phyloP scores from a whole-genome alignment of 257 asterid genomes.

The Fraxinus pennsylvanica region DNA sequence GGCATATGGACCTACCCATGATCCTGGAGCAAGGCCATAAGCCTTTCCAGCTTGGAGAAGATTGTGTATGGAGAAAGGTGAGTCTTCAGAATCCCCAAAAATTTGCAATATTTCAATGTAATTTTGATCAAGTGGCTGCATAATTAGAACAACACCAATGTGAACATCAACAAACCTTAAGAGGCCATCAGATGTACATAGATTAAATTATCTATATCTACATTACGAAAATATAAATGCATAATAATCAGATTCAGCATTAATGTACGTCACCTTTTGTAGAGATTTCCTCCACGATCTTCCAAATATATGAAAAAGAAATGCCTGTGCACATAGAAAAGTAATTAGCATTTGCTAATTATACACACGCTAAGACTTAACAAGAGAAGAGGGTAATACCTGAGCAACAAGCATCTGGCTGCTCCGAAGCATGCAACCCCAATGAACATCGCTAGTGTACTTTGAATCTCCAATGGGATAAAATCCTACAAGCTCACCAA shows the following conservation, averaged over 20 bases:
- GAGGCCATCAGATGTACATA: slow-evolving; percentile 3
- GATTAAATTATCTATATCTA: neutral
- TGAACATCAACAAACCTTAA: slow-evolving; percentile 5
- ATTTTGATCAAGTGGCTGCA: slow-evolving; percentile 69
- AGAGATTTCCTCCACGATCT: slow-evolving; percentile 89
- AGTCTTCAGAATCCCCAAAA: slow-evolving; percentile 79
- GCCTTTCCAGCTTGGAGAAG: slow-evolving; percentile 89
- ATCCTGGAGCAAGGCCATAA: slow-evolving; percentile 90
- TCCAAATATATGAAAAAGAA: slow-evolving; percentile 75
- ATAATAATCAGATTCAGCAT: neutral
- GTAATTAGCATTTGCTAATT: slow-evolving; percentile 17
- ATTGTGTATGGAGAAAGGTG: slow-evolving; percentile 90
- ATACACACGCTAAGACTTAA: slow-evolving; percentile 8
- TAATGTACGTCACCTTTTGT: slow-evolving; percentile 53
- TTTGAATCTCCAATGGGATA: slow-evolving; percentile 71
- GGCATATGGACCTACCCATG: slow-evolving; percentile 99
- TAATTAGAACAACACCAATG: slow-evolving; percentile 18
- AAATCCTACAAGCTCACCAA: slow-evolving; percentile 55
- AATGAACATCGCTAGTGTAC: slow-evolving; percentile 77
- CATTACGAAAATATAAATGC: neutral
- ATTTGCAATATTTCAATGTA: slow-evolving; percentile 73
- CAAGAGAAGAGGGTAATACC: slow-evolving; percentile 41
- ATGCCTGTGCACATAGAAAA: slow-evolving; percentile 52
- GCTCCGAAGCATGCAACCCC: slow-evolving; percentile 99
- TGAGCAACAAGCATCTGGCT: slow-evolving; percentile 99